phyloP scores from a whole-genome alignment of 1,139 yeast species.

The Pichia inconspicua region DNA sequence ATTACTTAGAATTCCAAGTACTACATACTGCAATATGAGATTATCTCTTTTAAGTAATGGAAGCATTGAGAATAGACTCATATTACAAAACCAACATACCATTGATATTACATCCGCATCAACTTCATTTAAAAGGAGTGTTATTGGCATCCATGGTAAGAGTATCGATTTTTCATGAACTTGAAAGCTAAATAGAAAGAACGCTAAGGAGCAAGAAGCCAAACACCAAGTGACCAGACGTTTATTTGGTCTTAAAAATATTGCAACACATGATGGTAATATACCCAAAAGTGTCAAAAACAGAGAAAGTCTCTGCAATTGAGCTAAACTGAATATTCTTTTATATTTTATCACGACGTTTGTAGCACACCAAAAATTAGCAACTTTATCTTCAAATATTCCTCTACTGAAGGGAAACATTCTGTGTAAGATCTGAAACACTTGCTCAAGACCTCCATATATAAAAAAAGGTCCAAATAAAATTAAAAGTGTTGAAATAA shows the following conservation, averaged over 20 bases:
- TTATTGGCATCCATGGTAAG: conserved; percentile 79
- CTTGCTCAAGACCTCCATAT: conserved; percentile 28
- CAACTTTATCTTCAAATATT: conserved; percentile 95
- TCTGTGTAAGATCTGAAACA: conserved; percentile 38
- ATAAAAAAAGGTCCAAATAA: conserved; percentile 58
- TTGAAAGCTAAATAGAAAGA: conserved; percentile 85
- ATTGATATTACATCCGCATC: conserved; percentile 57
- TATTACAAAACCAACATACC: conserved; percentile 80
- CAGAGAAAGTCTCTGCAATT: conserved; percentile 59
- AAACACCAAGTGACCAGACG: conserved; percentile 64
- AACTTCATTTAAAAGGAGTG: conserved; percentile 55
- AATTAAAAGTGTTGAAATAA: conserved; percentile 44
- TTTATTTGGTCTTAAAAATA: conserved; percentile 42
- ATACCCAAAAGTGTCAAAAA: conserved; percentile 57
- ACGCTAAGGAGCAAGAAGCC: conserved; percentile 79
- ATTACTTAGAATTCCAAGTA: conserved; percentile 57
- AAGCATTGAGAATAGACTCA: conserved; percentile 78
- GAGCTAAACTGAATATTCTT: conserved; percentile 42
- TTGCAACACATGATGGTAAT: conserved; percentile 53
- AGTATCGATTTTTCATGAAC: conserved; percentile 92
- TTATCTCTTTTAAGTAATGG: conserved; percentile 79
- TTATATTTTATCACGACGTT: conserved; percentile 71
- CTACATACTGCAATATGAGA: conserved; percentile 61
- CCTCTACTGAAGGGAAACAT: conserved; percentile 92
- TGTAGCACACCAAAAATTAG: conserved; percentile 92